Conservation (phyloP, 2,329 filamentous ascomycete genomes). For the Fusarium nematophilum region DNA sequence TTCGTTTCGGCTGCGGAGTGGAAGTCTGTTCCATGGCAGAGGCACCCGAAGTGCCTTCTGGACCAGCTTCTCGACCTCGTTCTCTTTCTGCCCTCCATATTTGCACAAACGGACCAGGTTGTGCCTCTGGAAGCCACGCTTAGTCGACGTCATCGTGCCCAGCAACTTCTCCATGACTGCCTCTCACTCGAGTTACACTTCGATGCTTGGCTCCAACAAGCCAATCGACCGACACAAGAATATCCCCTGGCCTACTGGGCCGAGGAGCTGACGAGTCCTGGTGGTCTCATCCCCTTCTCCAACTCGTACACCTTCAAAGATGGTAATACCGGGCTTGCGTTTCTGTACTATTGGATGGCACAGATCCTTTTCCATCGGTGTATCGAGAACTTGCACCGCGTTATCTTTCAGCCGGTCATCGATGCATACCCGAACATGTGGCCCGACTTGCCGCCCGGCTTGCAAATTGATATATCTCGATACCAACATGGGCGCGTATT, state of each 20-base stretch:
- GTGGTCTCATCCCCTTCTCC: constrained; percentile 56
- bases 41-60: constrained; percentile 61
- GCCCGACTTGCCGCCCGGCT: constrained; percentile 51
- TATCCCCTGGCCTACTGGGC: constrained; percentile 55
- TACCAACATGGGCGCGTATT: constrained; percentile 59
- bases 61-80: constrained; percentile 65
- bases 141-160: constrained; percentile 57
- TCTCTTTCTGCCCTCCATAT: constrained; percentile 59
- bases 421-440: constrained; percentile 55
- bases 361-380: constrained; percentile 62
- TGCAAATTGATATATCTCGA: constrained; percentile 54
- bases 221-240: constrained; percentile 43
- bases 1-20: constrained; percentile 65
- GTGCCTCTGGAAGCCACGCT: constrained; percentile 53
- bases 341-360: constrained; percentile 66
- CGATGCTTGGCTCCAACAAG: constrained; percentile 57
- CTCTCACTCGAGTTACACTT: constrained; percentile 61
- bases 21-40: constrained; percentile 63
- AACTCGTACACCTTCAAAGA: constrained; percentile 59
- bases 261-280: constrained; percentile 45
- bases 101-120: constrained; percentile 58
- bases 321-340: constrained; percentile 56
- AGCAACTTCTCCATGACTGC: constrained; percentile 61
- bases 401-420: constrained; percentile 57
- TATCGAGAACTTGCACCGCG: constrained; percentile 58